Evolutionary conservation across 2,329 filamentous ascomycete species (phyloP).

Genomic region (Beauveria bassiana): DNA sequence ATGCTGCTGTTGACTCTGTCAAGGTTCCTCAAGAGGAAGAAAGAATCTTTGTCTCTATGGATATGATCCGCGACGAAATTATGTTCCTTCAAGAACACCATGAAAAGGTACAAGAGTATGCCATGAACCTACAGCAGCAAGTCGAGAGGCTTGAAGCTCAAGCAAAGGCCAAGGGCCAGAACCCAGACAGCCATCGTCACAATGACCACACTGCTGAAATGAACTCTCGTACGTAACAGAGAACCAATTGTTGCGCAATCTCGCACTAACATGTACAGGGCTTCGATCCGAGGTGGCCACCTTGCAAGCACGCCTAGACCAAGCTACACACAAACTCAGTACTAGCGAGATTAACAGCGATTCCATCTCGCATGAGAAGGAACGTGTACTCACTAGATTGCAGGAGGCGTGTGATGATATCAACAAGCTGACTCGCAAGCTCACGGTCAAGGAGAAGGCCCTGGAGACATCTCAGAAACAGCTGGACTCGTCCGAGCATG

Average conservation of each 20-base stretch:
- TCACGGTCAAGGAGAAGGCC: constrained; percentile 34
- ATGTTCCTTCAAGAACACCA: constrained; percentile 48
- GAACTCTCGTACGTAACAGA: constrained; percentile 3
- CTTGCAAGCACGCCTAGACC: constrained; percentile 53
- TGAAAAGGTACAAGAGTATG: constrained; percentile 47
- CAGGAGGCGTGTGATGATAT: constrained; percentile 53
- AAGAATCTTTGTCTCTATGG: constrained; percentile 52
- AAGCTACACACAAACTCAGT: constrained; percentile 53
- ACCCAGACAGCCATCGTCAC: constrained; percentile 3
- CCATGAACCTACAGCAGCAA: constrained; percentile 44
- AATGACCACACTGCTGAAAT: background rate
- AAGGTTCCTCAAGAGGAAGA: constrained; percentile 46
- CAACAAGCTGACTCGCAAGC: constrained; percentile 38
- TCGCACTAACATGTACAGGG: constrained; percentile 28
- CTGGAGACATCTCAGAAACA: constrained; percentile 34
- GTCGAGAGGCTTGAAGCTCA: constrained; percentile 43
- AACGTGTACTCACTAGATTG: constrained; percentile 55
- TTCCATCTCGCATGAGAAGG: constrained; percentile 54
- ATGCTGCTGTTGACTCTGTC: constrained; percentile 43
- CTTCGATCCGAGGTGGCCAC: constrained; percentile 53
- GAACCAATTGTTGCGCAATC: background rate
- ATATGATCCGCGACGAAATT: constrained; percentile 54
- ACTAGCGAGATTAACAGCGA: constrained; percentile 57
- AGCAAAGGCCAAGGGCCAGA: constrained; percentile 32
- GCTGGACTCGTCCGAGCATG: constrained; percentile 32